Evolutionary conservation across 176 grass and related monocot genomes (phyloP).

Genomic region (Puya raimondii): DNA sequence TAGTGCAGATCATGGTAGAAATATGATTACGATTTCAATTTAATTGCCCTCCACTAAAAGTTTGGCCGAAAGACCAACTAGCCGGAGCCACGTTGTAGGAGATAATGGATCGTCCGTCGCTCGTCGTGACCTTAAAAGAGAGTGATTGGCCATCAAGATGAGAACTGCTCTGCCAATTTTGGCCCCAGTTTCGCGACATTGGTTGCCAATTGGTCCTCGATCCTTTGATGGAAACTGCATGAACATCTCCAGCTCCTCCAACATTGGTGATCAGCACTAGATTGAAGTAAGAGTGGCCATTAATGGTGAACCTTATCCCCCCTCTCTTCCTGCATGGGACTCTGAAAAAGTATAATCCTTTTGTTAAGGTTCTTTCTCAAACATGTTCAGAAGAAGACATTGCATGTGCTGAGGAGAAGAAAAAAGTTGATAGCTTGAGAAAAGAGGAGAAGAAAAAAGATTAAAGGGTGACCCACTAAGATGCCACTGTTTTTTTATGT

Average conservation of each 20-base stretch:
- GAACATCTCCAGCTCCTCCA: constrained; percentile 54
- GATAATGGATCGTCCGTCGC: constrained; percentile 41
- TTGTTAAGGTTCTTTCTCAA: no score
- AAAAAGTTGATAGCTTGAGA: not conserved
- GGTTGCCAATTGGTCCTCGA: constrained; percentile 37
- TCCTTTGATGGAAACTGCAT: constrained; percentile 44
- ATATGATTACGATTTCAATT: constrained; percentile 3
- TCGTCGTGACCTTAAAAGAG: constrained; percentile 49
- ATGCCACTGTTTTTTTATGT: no score
- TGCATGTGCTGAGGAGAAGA: not conserved
- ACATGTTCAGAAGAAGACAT: not conserved
- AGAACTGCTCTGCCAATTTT: constrained; percentile 76
- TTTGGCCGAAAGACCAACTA: constrained; percentile 71
- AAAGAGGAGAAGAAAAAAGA: not conserved
- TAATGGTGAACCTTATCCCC: constrained; percentile 58
- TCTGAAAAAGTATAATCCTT: constrained; percentile 14
- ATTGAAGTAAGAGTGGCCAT: constrained; percentile 72
- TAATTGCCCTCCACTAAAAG: constrained; percentile 59
- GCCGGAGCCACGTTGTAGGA: constrained; percentile 46
- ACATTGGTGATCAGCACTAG: constrained; percentile 64
- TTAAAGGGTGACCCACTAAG: no score
- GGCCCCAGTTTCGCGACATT: constrained; percentile 69
- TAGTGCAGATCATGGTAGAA: not conserved
- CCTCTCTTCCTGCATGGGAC: constrained; percentile 53
- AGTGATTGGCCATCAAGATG: constrained; percentile 42